phyloP scores from a whole-genome alignment of 2,329 filamentous ascomycete genomes.

The Ascochyta viciae-villosae region DNA sequence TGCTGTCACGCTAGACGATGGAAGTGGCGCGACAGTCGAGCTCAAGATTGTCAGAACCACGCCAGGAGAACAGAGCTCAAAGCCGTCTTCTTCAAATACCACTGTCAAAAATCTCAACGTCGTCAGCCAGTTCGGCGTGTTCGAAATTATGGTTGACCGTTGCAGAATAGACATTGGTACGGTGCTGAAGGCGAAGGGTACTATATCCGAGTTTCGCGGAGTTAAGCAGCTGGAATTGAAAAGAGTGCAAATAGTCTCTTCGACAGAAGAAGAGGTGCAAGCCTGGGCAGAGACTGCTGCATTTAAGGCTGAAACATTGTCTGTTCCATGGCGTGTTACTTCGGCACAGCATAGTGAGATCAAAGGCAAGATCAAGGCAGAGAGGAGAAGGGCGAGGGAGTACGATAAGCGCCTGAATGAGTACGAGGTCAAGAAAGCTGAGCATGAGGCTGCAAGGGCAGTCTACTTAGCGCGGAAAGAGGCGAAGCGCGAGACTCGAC shows the following conservation, averaged over 20 bases:
- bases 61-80: slow-evolving; percentile 30
- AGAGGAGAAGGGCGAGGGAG: slow-evolving; percentile 49
- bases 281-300: slow-evolving; percentile 60
- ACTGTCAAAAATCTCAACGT: slow-evolving; percentile 50
- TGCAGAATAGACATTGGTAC: slow-evolving; percentile 54
- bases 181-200: slow-evolving; percentile 65
- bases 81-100: slow-evolving; percentile 44
- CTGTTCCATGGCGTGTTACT: slow-evolving; percentile 61
- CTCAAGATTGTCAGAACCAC: slow-evolving; percentile 57
- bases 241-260: slow-evolving; percentile 56
- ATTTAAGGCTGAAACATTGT: slow-evolving; percentile 59
- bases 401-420: slow-evolving; percentile 44
- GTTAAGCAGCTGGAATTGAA: slow-evolving; percentile 63
- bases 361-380: slow-evolving; percentile 47
- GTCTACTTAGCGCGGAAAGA: slow-evolving; percentile 41
- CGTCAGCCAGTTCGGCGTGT: slow-evolving; percentile 44
- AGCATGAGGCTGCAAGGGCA: slow-evolving; percentile 41
- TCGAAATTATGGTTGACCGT: slow-evolving; percentile 51
- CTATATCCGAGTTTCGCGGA: slow-evolving; percentile 59
- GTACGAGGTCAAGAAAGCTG: slow-evolving; percentile 42
- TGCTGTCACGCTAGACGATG: slow-evolving; percentile 66
- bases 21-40: slow-evolving; percentile 65
- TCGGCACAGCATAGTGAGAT: slow-evolving; percentile 54
- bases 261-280: slow-evolving; percentile 62
- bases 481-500: slow-evolving; percentile 52